Conservation (phyloP, 495 filamentous ascomycete genomes). For the Massariosphaeria phaeospora region DNA sequence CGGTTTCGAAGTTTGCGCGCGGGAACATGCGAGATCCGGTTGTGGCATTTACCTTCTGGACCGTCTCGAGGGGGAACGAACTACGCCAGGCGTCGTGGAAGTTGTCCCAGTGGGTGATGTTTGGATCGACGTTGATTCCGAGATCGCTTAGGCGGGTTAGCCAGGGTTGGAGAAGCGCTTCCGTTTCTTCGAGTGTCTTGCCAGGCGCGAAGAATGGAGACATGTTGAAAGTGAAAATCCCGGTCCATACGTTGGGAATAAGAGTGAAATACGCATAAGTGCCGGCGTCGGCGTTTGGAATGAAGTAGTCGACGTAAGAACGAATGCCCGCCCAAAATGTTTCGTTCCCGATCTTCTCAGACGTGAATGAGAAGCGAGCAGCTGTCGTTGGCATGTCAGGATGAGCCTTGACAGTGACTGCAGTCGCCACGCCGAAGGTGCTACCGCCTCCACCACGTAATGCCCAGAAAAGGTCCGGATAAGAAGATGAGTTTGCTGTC, state of each 20-base stretch:
- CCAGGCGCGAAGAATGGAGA: slow-evolving; percentile 25
- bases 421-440: slow-evolving; percentile 25
- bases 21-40: slow-evolving; percentile 26
- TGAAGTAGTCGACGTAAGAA: slow-evolving; percentile 25
- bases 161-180: slow-evolving; percentile 22
- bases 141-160: slow-evolving; percentile 17
- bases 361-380: slow-evolving; percentile 22
- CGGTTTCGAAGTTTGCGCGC: slow-evolving; percentile 22
- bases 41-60: slow-evolving; percentile 18
- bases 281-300: slow-evolving; percentile 24
- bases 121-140: slow-evolving; percentile 19
- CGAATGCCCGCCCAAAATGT: slow-evolving; percentile 29
- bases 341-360: slow-evolving; percentile 18
- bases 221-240: slow-evolving; percentile 28
- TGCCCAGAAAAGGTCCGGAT: slow-evolving; percentile 29
- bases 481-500: slow-evolving; percentile 17
- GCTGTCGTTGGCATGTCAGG: slow-evolving; percentile 18
- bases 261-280: slow-evolving; percentile 24
- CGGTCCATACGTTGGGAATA: slow-evolving; percentile 14
- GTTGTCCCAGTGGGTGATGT: slow-evolving; percentile 22
- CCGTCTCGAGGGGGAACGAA: slow-evolving; percentile 14
- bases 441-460: slow-evolving; percentile 24
- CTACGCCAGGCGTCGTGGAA: slow-evolving; percentile 24
- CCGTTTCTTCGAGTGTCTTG: slow-evolving; percentile 16
- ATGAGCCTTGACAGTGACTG: slow-evolving; percentile 28